phyloP scores from a whole-genome alignment of 768 basidiomycete species.

The Auricularia auricula-judae region DNA sequence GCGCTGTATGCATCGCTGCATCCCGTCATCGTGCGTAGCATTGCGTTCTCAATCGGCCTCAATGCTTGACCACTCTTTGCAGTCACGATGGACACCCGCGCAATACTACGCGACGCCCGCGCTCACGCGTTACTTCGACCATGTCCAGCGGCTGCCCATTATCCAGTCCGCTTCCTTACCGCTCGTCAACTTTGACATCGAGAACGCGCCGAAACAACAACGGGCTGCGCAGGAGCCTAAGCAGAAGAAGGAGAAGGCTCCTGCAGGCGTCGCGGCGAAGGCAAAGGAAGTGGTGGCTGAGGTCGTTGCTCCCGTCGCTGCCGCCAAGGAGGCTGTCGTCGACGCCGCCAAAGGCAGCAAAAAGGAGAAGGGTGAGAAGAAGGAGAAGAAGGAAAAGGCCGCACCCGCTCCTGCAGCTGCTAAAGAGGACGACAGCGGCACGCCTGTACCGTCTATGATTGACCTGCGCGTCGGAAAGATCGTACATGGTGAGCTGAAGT shows the following conservation, averaged over 20 bases:
- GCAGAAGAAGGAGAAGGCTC: slow-evolving; percentile 60
- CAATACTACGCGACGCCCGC: slow-evolving; percentile 73
- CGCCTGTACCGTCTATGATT: slow-evolving; percentile 91
- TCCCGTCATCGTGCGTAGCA: slow-evolving; percentile 56
- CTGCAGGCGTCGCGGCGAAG: slow-evolving; percentile 12
- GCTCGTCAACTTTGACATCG: slow-evolving; percentile 57
- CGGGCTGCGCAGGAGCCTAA: slow-evolving; percentile 63
- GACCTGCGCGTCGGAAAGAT: slow-evolving; percentile 92
- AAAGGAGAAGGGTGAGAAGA: slow-evolving; percentile 29
- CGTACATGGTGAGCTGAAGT: slow-evolving; percentile 56
- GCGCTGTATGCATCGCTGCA: slow-evolving; percentile 86
- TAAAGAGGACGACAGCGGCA: slow-evolving; percentile 37
- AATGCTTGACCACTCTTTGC: slow-evolving; percentile 2
- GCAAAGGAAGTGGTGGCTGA: background rate
- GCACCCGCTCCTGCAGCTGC: slow-evolving; percentile 19
- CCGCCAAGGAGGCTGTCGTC: slow-evolving; percentile 19
- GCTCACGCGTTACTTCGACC: slow-evolving; percentile 89
- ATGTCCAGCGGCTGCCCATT: slow-evolving; percentile 62
- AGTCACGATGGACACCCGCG: slow-evolving; percentile 62
- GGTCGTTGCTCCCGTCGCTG: background rate
- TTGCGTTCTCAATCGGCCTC: background rate
- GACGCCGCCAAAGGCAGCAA: slow-evolving; percentile 17
- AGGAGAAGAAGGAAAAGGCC: slow-evolving; percentile 51
- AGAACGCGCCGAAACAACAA: slow-evolving; percentile 61
- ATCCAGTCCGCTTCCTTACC: slow-evolving; percentile 45